These are phyloP conservation scores for Tetrahymena elliotti DNA, from an alignment of 73 alveolate genomes.

Conservation along the genomic window DNA sequence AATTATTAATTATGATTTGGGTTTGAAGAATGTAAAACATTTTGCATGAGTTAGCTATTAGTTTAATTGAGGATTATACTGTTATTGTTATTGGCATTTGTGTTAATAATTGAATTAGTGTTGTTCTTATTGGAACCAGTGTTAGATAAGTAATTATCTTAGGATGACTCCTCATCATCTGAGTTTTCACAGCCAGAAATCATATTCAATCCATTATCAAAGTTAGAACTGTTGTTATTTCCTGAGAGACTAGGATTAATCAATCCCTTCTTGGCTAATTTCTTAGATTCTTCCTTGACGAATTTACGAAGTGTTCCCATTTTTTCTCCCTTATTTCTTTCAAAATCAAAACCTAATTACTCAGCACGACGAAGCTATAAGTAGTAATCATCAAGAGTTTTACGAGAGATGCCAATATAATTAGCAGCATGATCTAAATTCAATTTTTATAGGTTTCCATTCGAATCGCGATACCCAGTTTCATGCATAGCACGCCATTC, in stretches of 20 bases:
- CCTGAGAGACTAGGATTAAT: neutral
- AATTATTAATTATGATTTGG: neutral
- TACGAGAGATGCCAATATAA: conserved; percentile 26
- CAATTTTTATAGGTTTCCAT: conserved; percentile 18
- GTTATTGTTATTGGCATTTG: neutral
- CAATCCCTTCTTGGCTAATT: neutral
- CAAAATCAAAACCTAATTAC: conserved; percentile 21
- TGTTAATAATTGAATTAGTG: neutral
- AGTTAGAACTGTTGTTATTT: neutral
- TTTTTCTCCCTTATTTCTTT: conserved; percentile 11
- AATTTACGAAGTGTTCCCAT: conserved; percentile 34
- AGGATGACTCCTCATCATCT: neutral
- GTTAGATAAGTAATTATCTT: neutral
- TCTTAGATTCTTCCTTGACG: neutral
- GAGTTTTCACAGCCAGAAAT: neutral
- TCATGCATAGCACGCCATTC: neutral
- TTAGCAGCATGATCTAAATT: conserved; percentile 39
- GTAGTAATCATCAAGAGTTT: conserved; percentile 41
- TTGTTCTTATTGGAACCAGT: neutral
- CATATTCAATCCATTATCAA: neutral
- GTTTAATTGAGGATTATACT: neutral
- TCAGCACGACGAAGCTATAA: conserved; percentile 19
- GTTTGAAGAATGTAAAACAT: neutral
- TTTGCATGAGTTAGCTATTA: neutral
- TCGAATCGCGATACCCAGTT: neutral